Evolutionary conservation across 192 early-diverging fungal species (phyloP), one percentile per base, ranked within the genome.

Genomic region (Spizellomyces sp.): DNA sequence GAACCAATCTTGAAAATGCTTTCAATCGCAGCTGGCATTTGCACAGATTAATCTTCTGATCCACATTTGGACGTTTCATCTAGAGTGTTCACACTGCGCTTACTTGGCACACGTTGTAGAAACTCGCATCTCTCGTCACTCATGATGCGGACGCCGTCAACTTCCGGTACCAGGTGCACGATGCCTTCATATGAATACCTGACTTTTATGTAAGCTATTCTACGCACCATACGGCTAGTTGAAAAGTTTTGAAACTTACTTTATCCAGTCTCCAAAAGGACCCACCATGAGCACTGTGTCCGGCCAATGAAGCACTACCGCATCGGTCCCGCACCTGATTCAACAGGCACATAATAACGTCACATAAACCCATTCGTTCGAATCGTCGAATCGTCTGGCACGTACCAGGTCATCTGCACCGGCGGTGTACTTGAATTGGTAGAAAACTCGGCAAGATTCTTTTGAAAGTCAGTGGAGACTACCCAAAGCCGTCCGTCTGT

Each of bases 261-360:
- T 92, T 60, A 92, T 90, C 77, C 85, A 92, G 67, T 95, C 95
- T 14, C 95, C 95, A 78, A 93, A 94, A 0, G 96, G 97, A 0
- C 97, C 97, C 5, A 99, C 86, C 80, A 99, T 89, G 36, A 95
- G 77, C 14, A 95, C 85, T 54, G 90, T 85, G 68, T 88, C 87
- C 50, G 90, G 90, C 88, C 92, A 94, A 74, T 93, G 93, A 10
- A 92, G 73, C 3, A 96, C 86, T 9, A 94, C 97, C 0, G 96
- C 91, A 70, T 99, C 97, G 22, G 84, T 92, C n/a, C 96, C 95
- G 76, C 97, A 99, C 95, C 95, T 91, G 57, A n/a, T n/a, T n/a
- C n/a, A 22, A 70, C 19, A 5, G 44, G 17, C 71, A 14, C 15
- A 62, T 1, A 4, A 42, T 6, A 71, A 48, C n/a, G n/a, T n/a